These are phyloP conservation scores for Oryza officinalis DNA, from an alignment of 176 grass and related monocot species.

Conservation along the genomic window DNA sequence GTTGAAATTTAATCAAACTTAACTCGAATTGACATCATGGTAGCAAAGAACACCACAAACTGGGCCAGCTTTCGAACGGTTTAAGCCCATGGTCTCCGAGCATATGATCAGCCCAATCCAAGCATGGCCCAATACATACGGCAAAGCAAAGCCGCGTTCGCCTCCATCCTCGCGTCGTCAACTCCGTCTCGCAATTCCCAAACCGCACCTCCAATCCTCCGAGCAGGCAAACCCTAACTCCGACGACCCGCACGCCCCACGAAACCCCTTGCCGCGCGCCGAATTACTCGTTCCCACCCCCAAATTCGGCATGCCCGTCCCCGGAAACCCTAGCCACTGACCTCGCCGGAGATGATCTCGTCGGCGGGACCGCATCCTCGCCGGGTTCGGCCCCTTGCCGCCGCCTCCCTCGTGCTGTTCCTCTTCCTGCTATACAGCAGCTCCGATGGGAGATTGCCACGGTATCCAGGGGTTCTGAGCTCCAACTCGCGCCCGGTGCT, in stretches of 20 bases:
- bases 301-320: slow-evolving; percentile 36
- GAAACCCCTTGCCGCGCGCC: neutral
- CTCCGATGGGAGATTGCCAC: slow-evolving; percentile 19
- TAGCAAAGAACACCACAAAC: too few relatives aligned
- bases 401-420: slow-evolving; percentile 57
- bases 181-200: slow-evolving; percentile 32
- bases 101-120: neutral
- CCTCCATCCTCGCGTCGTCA: slow-evolving; percentile 29
- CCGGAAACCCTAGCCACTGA: neutral
- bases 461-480: slow-evolving; percentile 8
- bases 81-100: neutral
- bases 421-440: slow-evolving; percentile 73
- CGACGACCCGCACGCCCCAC: neutral
- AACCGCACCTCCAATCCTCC: neutral
- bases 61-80: neutral
- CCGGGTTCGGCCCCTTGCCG: slow-evolving; percentile 33
- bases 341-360: slow-evolving; percentile 31
- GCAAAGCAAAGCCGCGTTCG: neutral
- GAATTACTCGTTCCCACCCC: neutral
- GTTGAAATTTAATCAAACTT: neutral
- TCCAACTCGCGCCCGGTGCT: slow-evolving; percentile 22
- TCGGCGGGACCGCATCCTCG: slow-evolving; percentile 18
- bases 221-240: slow-evolving; percentile 41
- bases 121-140: neutral
- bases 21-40: neutral